Evolutionary conservation across 2,329 filamentous ascomycete genomes (phyloP).

Genomic region (Apiospora pterosperma): DNA sequence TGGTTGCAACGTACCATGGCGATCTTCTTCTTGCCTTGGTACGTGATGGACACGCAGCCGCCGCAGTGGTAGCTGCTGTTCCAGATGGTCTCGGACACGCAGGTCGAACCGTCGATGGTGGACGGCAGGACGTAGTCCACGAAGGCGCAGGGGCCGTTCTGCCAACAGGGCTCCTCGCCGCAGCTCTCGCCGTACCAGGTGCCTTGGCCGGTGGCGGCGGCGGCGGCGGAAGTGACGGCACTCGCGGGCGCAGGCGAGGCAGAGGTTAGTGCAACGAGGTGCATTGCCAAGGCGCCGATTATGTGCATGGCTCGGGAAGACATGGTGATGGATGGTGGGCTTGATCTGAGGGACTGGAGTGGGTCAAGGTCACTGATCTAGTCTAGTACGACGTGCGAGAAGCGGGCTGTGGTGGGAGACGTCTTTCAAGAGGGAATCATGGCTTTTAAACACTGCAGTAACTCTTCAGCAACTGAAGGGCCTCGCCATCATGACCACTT

Average conservation of each 20-base stretch:
- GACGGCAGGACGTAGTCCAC: constrained; percentile 5
- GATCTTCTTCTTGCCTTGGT: constrained; percentile 5
- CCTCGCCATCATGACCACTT: neutral
- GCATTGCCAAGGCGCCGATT: neutral
- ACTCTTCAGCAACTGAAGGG: neutral
- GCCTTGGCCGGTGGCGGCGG: neutral
- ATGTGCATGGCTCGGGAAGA: neutral
- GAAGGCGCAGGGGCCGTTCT: constrained; percentile 3
- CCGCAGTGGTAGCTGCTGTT: constrained; percentile 5
- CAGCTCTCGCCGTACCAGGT: constrained; percentile 6
- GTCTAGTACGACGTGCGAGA: neutral
- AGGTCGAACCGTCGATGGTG: neutral
- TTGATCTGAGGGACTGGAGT: neutral
- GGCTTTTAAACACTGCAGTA: neutral
- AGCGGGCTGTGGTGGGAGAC: neutral
- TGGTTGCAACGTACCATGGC: neutral
- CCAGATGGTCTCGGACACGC: constrained; percentile 6
- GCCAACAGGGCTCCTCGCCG: constrained; percentile 5
- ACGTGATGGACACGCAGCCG: constrained; percentile 5
- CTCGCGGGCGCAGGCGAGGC: neutral
- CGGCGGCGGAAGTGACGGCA: neutral
- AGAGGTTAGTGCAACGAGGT: neutral
- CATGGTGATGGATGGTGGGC: neutral
- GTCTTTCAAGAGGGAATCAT: neutral
- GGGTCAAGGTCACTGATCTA: neutral